Conservation (phyloP, 1,284 basidiomycete species). For the Testicularia cyperi region DNA sequence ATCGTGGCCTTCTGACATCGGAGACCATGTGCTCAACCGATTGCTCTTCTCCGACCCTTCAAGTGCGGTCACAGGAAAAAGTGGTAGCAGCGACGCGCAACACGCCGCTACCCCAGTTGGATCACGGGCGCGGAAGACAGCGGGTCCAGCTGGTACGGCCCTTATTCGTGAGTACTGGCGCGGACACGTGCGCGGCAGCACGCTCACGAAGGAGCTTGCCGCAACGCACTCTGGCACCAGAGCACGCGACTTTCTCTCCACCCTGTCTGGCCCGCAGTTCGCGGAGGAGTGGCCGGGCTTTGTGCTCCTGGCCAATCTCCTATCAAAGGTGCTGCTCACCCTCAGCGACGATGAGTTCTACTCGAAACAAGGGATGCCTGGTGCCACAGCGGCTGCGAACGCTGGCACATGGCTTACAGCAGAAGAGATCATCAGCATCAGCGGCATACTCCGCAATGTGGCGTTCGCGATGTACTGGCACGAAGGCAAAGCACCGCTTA, state of each 20-base stretch:
- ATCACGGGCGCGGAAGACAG: not conserved
- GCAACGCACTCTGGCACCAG: constrained; percentile 18
- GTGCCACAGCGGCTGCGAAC: constrained; percentile 4
- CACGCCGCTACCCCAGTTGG: not conserved
- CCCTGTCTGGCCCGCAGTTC: constrained; percentile 3
- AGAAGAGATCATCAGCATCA: constrained; percentile 76
- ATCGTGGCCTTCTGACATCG: constrained; percentile 41
- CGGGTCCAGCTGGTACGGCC: constrained; percentile 20
- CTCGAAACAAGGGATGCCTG: constrained; percentile 54
- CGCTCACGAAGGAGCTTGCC: constrained; percentile 34
- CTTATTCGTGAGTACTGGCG: constrained; percentile 57
- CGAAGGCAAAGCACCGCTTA: constrained; percentile 61
- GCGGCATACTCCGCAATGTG: constrained; percentile 73
- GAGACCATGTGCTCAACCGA: constrained; percentile 38
- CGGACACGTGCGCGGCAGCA: constrained; percentile 47
- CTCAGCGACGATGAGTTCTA: constrained; percentile 98
- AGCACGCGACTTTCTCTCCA: constrained; percentile 20
- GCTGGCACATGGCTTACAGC: constrained; percentile 66
- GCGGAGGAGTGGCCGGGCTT: constrained; percentile 65
- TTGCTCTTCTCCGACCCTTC: constrained; percentile 17
- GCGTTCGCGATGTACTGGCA: constrained; percentile 79
- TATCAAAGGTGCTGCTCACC: constrained; percentile 80
- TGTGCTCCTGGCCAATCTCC: constrained; percentile 78
- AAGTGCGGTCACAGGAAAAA: too few species aligned
- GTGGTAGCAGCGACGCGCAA: too few species aligned